Base-by-base conservation (phyloP, 2,329 filamentous ascomycete genomes). In the Nigrospora sphaerica region DNA sequence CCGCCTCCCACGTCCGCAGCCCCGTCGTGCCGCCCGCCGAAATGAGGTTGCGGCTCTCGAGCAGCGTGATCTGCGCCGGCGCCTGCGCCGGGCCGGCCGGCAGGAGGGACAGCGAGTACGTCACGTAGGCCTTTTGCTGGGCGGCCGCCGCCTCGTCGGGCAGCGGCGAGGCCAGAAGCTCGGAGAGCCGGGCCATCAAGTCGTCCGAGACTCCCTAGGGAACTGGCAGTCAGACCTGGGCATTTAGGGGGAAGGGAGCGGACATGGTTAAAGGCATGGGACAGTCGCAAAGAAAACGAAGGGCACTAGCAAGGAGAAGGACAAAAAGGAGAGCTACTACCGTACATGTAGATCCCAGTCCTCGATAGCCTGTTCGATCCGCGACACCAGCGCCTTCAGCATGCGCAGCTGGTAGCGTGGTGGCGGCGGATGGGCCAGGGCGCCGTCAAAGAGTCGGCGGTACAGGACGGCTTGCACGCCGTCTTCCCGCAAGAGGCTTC, bases 301-400 rank as follows among this genome's bases (percentile, higher is more conserved):
- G 32, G 31, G n/a, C 37, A 47, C 12, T 13, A 33, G 47, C 34
- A 10, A 28, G 6, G 10, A 28, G 23, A 46, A 32, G 37, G 28
- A 40, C 14, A 43, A 37, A 32, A 52, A n/a, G n/a, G 9, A 14
- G 12, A 18, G 31, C 43, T 43, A 31, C 39, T 42, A 33, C 72
- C 86, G 72, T 85, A 95, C 91, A 84, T 95, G 81, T 74, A 88
- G 75, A 56, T 95, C 87, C 65, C 89, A 91, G 63, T 95, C 82
- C 47, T 80, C 74, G 41, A 95, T 88, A 32, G 85, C 79, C 31
- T 74, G 69, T 63, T 95, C 88, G 44, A 95, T 82, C 47, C 73
- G 78, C 9, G 73, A 67, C 12, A 89, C 69, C 32, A 96, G 72
- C 51, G 80, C 71, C 62, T 95, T 95, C 44, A 96, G 66, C 1